These are phyloP conservation scores for Thelephora aurantiotincta DNA, from an alignment of 768 basidiomycete genomes.

Conservation along the genomic window DNA sequence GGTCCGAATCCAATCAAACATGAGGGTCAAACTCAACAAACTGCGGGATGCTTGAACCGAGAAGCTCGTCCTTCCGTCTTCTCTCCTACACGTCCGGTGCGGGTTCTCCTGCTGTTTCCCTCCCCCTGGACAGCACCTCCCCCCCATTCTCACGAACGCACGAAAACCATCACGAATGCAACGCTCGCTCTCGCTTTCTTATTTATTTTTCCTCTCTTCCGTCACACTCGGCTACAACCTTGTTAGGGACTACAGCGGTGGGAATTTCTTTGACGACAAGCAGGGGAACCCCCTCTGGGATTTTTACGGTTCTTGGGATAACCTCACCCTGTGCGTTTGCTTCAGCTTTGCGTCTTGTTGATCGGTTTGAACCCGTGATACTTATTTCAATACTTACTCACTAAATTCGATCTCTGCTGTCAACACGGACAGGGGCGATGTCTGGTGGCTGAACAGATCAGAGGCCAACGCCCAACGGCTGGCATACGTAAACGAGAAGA, in stretches of 20 bases:
- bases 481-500: conserved; percentile 37
- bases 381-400: background rate
- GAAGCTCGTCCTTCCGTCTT: too few relatives aligned
- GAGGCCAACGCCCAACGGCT: conserved; percentile 30
- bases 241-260: conserved; percentile 18
- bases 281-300: conserved; percentile 13
- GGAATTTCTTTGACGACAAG: conserved; percentile 19
- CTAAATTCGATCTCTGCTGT: background rate
- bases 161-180: background rate
- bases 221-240: conserved; percentile 13
- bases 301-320: conserved; percentile 19
- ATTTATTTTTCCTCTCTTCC: background rate
- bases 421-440: conserved; percentile 29
- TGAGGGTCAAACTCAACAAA: too few relatives aligned
- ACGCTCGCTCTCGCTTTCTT: background rate
- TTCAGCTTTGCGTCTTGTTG: background rate
- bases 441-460: conserved; percentile 32
- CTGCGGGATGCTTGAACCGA: too few relatives aligned
- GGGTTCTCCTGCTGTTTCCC: too few relatives aligned
- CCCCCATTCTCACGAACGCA: too few relatives aligned
- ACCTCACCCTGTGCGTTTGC: conserved; percentile 14
- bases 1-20: too few relatives aligned
- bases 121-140: too few relatives aligned
- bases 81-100: too few relatives aligned
- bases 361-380: background rate